Percentiles rank a stretch among this genome's conserved stretches.
phyloP scores from a whole-genome alignment of 495 filamentous ascomycete species.

The Sordaria brevicollis region DNA sequence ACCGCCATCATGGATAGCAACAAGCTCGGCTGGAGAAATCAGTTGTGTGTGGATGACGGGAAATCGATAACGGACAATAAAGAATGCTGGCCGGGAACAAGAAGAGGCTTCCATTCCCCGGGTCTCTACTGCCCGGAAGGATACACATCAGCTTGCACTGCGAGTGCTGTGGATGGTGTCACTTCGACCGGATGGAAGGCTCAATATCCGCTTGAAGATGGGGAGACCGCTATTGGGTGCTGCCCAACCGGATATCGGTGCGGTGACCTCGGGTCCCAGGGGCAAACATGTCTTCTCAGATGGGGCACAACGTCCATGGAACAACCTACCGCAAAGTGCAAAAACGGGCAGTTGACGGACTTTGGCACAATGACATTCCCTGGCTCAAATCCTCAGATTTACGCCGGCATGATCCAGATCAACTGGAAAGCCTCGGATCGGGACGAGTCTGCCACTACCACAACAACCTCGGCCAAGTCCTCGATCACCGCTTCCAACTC shows the following conservation, averaged over 20 bases:
- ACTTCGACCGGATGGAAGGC: constrained; percentile 8
- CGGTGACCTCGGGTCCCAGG: constrained; percentile 5
- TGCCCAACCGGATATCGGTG: constrained; percentile 19
- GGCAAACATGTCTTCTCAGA: constrained; percentile 18
- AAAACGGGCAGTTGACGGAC: not conserved
- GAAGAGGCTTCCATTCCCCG: constrained; percentile 26
- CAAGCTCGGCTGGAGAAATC: constrained; percentile 13
- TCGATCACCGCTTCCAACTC: not conserved
- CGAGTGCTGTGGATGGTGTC: constrained; percentile 2
- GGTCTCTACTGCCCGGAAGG: constrained; percentile 20
- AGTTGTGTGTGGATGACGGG: constrained; percentile 9
- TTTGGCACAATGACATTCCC: constrained; percentile 10
- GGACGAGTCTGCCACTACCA: not conserved
- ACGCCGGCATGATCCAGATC: constrained; percentile 23
- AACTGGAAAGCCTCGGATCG: constrained; percentile 15
- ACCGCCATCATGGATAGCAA: constrained; percentile 6
- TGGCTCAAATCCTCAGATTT: not conserved
- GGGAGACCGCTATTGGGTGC: constrained; percentile 24
- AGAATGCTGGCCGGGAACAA: constrained; percentile 21
- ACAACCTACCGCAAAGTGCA: constrained; percentile 10
- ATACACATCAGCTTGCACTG: constrained; percentile 16
- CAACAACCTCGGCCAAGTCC: not conserved
- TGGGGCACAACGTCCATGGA: constrained; percentile 1
- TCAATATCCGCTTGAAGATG: constrained; percentile 12
- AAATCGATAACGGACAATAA: constrained; percentile 5